A percentile compares a stretch with the other conserved stretches of the same genome.
Conservation (phyloP, 257 asterid species). For the Lavandula angustifolia region DNA sequence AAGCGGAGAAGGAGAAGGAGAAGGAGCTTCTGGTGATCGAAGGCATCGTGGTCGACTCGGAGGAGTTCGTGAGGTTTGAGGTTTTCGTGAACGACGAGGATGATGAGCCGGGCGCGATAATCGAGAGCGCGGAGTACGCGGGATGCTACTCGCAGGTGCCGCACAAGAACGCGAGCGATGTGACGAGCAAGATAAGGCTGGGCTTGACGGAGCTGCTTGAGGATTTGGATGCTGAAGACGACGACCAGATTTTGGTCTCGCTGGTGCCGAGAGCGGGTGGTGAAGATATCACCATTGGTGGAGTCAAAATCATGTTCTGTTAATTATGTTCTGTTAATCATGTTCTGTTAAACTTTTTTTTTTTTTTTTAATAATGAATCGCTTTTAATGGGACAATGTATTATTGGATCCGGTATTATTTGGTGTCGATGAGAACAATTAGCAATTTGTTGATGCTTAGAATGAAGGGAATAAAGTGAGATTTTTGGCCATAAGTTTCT, state of each 20-base stretch:
- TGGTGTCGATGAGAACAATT: no score
- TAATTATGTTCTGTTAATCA: no score
- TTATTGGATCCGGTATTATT: no score
- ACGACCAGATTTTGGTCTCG: conserved; percentile 43
- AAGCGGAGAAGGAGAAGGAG: conserved; percentile 31
- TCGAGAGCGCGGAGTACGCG: conserved; percentile 47
- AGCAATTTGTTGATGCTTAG: no score
- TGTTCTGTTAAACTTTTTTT: no score
- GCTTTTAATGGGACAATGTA: no score
- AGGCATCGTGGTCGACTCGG: conserved; percentile 37
- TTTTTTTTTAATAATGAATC: no score
- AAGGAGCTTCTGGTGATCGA: conserved; percentile 45
- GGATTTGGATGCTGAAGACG: conserved; percentile 47
- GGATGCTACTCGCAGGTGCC: conserved; percentile 44
- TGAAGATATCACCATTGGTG: conserved; percentile 38
- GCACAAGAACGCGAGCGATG: conserved; percentile 31
- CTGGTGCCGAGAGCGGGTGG: conserved; percentile 43
- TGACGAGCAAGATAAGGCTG: conserved; percentile 32
- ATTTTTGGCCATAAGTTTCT: no score
- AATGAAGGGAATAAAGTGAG: no score
- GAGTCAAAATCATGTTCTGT: conserved; percentile 42
- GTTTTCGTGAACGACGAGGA: conserved; percentile 49
- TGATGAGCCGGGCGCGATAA: conserved; percentile 25
- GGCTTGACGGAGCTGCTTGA: conserved; percentile 42
- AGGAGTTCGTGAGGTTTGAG: conserved; percentile 41